Base-by-base conservation (phyloP, 164 flowering plant genomes). In the Tinospora cordifolia region DNA sequence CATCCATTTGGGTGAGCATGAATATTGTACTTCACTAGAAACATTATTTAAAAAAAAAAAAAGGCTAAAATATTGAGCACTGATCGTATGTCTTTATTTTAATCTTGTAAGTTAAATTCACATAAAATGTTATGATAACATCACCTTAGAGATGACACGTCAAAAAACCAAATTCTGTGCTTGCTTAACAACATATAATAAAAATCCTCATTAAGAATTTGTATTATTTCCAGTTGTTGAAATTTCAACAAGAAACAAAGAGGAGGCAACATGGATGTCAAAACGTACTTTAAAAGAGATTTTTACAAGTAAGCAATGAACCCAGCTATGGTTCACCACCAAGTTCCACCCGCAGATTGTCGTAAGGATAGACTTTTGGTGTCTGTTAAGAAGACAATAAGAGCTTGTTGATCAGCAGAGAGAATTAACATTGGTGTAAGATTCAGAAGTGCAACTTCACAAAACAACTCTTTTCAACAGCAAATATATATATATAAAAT, bases 281-380 rank as follows among this genome's bases (percentile, higher is more conserved):
- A 11, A 36, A 15, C 0, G n/a, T 22, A 5, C 21, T 34, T 6
- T 9, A 36, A 4, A 30, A 4, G 36, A 27, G 51, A 21, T 19
- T 24, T 30, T 34, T 27, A 49, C 40, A 44, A 57, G 34, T 30
- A 49, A 30, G 30, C 30, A 47, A 51, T 59, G 59, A 41, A 36
- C 24, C 22, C 40, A 67, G 62, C 77, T 87, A 90, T 54, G 97
- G 97, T 62, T 92, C 94, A 75, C 90, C 98, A 24, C 99, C 97
- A 36, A 95, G 96, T 91, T 95, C 97, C 80, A 86, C 94, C 46
- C 94, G 86, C 69, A 95, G 79, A 79, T 92, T 95, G 86, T 92
- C 99, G 69, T 91, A 95, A 58, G 99, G 99, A 75, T 84, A 91
- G 12, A 95, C 94, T 83, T 85, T 95, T 38, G 98, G 99, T 27